Evolutionary conservation across 768 basidiomycete species (phyloP), one percentile per base, ranked within the genome.

Genomic region (Auriscalpium orientale): DNA sequence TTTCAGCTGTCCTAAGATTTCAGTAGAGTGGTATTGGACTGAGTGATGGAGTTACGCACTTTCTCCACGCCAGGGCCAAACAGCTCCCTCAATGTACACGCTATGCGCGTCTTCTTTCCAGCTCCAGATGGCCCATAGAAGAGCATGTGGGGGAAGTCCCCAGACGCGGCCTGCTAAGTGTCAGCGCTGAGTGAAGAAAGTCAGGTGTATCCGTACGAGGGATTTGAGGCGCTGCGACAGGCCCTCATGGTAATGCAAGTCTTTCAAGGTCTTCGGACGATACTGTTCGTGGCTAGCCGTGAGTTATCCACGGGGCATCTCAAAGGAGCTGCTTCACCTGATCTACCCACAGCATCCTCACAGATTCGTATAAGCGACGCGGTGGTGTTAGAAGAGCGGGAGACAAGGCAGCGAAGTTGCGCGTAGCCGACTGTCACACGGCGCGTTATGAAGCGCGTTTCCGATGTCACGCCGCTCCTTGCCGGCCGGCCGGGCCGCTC

Each of bases 111-210:
- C 80, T 99, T 99, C 77, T 98, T 98, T 15, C 95, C 95, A 13
- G 95, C 93, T 20, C 95, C 95, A 4, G 91, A 91, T 9, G 95
- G 95, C 0, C 95, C 95, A 66, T 98, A 99, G 74, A 98, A 95
- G 1, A 99, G 81, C 75, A 97, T 85, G 68, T 99, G 95, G 8
- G 95, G 95, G 67, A 99, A 98, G 75, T 98, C 95, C 1, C 91
- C 91, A 1, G 91, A 87, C 1, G 84, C 80, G 0, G 95, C 87
- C 91, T 93, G 65, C 1, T 37, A 4, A 40, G 9, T 28, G 28
- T 28, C 28, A 28, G 2, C 28, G 7, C 2, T 34, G 36, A 8
- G 45, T 10, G 51, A 35, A 18, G 8, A 12, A 6, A 8, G 21
- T n/a, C 8, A 33, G 10, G 34, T 2, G 33, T 51, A 10, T 20